Evolutionary conservation across 2,329 filamentous ascomycete genomes (phyloP).

Genomic region (Aureobasidium namibiae): DNA sequence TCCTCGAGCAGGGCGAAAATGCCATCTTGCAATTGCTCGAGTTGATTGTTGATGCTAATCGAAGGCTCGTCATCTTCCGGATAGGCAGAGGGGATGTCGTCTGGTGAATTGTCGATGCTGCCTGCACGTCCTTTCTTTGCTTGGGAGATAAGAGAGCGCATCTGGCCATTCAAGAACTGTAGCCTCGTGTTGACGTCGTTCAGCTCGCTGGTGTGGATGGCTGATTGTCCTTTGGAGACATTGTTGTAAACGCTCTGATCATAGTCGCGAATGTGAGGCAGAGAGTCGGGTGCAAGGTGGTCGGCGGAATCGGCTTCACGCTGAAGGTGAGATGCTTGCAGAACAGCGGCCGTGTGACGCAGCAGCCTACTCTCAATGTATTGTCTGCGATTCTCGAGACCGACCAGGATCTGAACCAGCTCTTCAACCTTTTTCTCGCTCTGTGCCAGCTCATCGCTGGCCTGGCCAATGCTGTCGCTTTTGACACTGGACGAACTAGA

Average conservation of each 20-base stretch:
- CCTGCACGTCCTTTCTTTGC: conserved; percentile 5
- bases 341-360: conserved; percentile 83
- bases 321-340: conserved; percentile 80
- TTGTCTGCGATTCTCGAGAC: conserved; percentile 67
- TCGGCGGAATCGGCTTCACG: conserved; percentile 17
- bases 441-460: conserved; percentile 64
- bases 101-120: conserved; percentile 12
- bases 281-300: background rate
- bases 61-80: conserved; percentile 14
- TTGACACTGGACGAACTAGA: conserved; percentile 30
- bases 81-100: conserved; percentile 13
- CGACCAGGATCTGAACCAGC: conserved; percentile 69
- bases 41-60: conserved; percentile 14
- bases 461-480: conserved; percentile 37
- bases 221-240: background rate
- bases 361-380: conserved; percentile 68
- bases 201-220: background rate
- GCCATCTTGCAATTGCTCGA: conserved; percentile 15
- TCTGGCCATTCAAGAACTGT: conserved; percentile 23
- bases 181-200: conserved; percentile 24
- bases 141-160: conserved; percentile 20
- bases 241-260: conserved; percentile 16
- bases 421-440: conserved; percentile 80
- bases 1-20: conserved; percentile 13
- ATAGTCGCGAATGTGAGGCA: conserved; percentile 13